Base-by-base conservation (phyloP, 1,284 basidiomycete species). In the Trametes polyzona region DNA sequence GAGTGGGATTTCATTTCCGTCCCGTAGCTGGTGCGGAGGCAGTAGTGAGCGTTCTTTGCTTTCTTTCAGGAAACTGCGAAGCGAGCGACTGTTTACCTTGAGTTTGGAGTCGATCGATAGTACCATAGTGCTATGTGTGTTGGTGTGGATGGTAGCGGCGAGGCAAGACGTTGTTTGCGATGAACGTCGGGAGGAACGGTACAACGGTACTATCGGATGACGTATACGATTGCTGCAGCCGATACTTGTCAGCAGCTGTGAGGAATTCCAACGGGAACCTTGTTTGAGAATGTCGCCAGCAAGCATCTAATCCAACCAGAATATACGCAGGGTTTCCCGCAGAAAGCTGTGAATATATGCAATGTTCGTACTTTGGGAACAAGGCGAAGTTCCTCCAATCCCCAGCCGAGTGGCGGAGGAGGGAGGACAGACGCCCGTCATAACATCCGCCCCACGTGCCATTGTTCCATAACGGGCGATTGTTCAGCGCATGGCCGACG, bases 1-100 rank as follows among this genome's bases (percentile, higher is more conserved):
- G 51, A 84, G 70, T 27, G 87, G 87, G 48, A 90, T 86, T 63
- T 78, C 70, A 63, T 82, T 76, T 11, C 86, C 86, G 71, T 90
- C 87, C 42, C 75, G 73, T 59, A 88, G 74, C 85, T 87, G 44
- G 19, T 35, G 32, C 29, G 51, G 26, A 11, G 3, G 29, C 33
- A 19, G 21, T 29, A 19, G 37, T 48, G 10, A 41, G 24, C n/a
- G 6, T 6, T 6, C 12, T 8, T 19, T 29, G 9, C 11, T 7
- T 17, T 23, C 10, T 23, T 14, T 7, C 6, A 14, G 5, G 14
- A n/a, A 17, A 12, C 11, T 17, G 40, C n/a, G 10, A n/a, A n/a
- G n/a, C n/a, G n/a, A n/a, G n/a, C 11, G 14, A 11, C 5, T 12
- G 24, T 53, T 16, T 43, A 57, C 62, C 52, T 64, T 64, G 50